Percentiles rank a stretch among this genome's conserved stretches.
Evolutionary conservation across 2,329 filamentous ascomycete genomes (phyloP).

Genomic region (Colletotrichum sp.): DNA sequence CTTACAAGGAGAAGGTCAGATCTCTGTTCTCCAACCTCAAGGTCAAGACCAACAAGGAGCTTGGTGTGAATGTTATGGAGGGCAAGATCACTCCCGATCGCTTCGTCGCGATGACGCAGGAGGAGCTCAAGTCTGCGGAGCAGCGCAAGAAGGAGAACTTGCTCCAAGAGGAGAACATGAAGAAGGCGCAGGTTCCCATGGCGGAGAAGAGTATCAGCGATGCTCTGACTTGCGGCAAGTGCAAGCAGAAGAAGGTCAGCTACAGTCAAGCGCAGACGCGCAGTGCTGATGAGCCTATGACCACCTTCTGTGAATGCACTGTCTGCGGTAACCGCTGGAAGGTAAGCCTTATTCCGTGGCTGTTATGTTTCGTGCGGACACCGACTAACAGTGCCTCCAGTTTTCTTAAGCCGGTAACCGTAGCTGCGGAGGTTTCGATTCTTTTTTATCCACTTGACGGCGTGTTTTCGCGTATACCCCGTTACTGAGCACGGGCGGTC

Average conservation of each 20-base stretch:
- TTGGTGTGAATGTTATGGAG: slow-evolving; percentile 77
- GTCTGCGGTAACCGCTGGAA: slow-evolving; percentile 76
- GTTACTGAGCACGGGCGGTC: slow-evolving; percentile 15
- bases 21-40: slow-evolving; percentile 95
- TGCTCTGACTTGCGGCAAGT: slow-evolving; percentile 88
- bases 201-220: slow-evolving; percentile 89
- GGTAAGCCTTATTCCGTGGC: slow-evolving; percentile 43
- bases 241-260: slow-evolving; percentile 90
- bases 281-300: slow-evolving; percentile 93
- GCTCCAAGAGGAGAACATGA: slow-evolving; percentile 92
- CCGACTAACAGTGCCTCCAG: slow-evolving; percentile 19
- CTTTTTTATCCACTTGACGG: slow-evolving; percentile 4
- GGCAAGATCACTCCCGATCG: slow-evolving; percentile 73
- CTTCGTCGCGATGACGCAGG: slow-evolving; percentile 87
- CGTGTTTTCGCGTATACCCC: slow-evolving; percentile 21
- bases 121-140: slow-evolving; percentile 89
- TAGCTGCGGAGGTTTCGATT: not conserved
- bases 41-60: slow-evolving; percentile 81
- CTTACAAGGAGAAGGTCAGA: slow-evolving; percentile 88
- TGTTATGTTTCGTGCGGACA: not conserved
- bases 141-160: slow-evolving; percentile 77
- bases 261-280: slow-evolving; percentile 97
- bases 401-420: slow-evolving; percentile 15
- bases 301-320: slow-evolving; percentile 76
- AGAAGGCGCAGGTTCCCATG: slow-evolving; percentile 93